Percentiles rank a stretch among this genome's conserved stretches.
phyloP scores from a whole-genome alignment of 2,329 filamentous ascomycete genomes.

The Chaetomiaceae sp. region DNA sequence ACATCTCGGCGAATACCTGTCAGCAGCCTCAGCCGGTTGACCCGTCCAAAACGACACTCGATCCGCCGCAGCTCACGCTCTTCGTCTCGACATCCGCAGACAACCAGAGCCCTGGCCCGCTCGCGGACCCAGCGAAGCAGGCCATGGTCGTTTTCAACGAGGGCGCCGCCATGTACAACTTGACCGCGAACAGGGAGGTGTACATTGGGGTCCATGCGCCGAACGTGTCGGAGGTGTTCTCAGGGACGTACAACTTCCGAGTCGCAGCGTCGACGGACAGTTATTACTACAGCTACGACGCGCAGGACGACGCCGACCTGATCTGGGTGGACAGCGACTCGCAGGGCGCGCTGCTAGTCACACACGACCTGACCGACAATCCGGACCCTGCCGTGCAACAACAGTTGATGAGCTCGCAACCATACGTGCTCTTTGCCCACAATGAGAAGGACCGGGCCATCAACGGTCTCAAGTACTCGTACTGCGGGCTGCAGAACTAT shows the following conservation, averaged over 20 bases:
- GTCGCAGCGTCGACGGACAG: constrained; percentile 77
- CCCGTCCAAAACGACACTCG: constrained; percentile 39
- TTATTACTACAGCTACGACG: constrained; percentile 65
- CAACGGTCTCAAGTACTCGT: constrained; percentile 70
- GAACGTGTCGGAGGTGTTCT: constrained; percentile 54
- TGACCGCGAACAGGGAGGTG: constrained; percentile 61
- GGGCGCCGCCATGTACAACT: constrained; percentile 64
- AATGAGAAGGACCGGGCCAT: constrained; percentile 56
- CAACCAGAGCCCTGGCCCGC: constrained; percentile 64
- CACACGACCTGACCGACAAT: constrained; percentile 62
- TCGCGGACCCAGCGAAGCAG: constrained; percentile 41
- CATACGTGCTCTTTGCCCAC: constrained; percentile 74
- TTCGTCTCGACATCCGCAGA: constrained; percentile 65
- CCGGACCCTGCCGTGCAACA: constrained; percentile 50
- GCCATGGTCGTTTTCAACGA: constrained; percentile 52
- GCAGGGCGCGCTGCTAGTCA: constrained; percentile 72
- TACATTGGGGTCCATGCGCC: constrained; percentile 75
- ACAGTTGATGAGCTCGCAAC: constrained; percentile 50
- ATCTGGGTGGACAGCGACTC: constrained; percentile 83
- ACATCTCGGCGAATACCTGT: constrained; percentile 84
- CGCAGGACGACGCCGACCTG: constrained; percentile 52
- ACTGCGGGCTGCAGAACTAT: constrained; percentile 69
- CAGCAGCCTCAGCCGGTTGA: constrained; percentile 61
- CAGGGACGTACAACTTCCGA: constrained; percentile 71
- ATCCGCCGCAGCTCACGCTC: constrained; percentile 69